Evolutionary conservation across 148 eudicot species (phyloP), one percentile per base, ranked within the genome.

Genomic region (Chenopodium quinoa): DNA sequence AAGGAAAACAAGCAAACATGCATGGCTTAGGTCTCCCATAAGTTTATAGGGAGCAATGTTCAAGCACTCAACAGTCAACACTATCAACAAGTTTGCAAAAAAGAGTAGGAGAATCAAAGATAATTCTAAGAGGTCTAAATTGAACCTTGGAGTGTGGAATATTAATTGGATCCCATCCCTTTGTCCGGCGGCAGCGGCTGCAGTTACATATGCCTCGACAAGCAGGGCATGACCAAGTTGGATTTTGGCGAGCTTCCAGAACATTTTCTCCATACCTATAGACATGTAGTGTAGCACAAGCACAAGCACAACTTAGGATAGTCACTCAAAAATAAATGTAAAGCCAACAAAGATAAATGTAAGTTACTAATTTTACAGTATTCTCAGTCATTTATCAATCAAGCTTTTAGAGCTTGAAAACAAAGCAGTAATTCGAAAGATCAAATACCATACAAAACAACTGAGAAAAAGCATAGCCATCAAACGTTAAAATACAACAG

Each of bases 141-240:
- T 54, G 48, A 27, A 92, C 96, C 92, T 92, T 90, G 20, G 72
- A 37, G 69, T 88, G 86, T 23, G 81, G 77, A 52, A 73, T 44
- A 54, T 87, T 90, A 77, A 88, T 84, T 29, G 96, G 92, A 48
- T 75, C 79, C 94, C 96, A 94, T 65, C 98, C 96, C 82, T 92
- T 94, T 27, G 82, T 81, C 14, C 91, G 66, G 65, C 96, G 88
- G 79, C 98, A 94, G 16, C 91, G 89, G 75, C 93, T 92, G 85
- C 98, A 94, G 75, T 94, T 94, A 82, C 98, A 94, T 78, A 94
- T 92, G 20, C 87, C 98, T 71, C 96, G 89, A 73, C 96, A 92
- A 71, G 78, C 90, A 10, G 96, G 98, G 78, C 96, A 94, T 13
- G 71, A 70, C 98, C 94, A 94, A 31, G 77, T 56, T 6, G 89